Evolutionary conservation across 176 grass and related monocot genomes (phyloP).

Genomic region (Aegilops longissima): DNA sequence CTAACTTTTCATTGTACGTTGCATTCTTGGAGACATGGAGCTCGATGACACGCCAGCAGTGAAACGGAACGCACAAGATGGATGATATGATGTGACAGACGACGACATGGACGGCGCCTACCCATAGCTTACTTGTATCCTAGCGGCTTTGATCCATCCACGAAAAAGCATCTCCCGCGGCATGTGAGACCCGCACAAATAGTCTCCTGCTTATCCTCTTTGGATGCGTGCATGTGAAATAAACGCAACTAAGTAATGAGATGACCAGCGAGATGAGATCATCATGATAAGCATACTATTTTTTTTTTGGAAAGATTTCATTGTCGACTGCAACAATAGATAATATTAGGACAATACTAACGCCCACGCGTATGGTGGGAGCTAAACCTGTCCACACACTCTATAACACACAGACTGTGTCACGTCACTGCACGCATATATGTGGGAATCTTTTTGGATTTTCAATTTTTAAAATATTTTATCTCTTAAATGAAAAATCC

Average conservation of each 20-base stretch:
- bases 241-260: not conserved
- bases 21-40: not conserved
- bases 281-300: too few species aligned
- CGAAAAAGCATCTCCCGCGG: not conserved
- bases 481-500: too few species aligned
- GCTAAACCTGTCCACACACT: too few species aligned
- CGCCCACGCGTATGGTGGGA: too few species aligned
- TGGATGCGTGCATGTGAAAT: constrained; percentile 20
- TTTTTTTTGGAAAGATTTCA: too few species aligned
- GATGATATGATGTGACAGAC: not conserved
- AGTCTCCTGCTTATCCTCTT: constrained; percentile 20
- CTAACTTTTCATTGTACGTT: not conserved
- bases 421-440: too few species aligned
- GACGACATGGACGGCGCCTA: not conserved
- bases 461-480: too few species aligned
- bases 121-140: not conserved
- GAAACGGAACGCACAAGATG: not conserved
- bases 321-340: too few species aligned
- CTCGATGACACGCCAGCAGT: not conserved
- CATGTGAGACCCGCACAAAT: not conserved
- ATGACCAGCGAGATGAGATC: not conserved
- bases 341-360: too few species aligned
- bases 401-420: too few species aligned
- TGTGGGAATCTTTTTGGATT: too few species aligned
- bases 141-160: constrained; percentile 2